These are phyloP conservation scores for Hippophae rhamnoides DNA, from an alignment of 306 rosid genomes.

Conservation along the genomic window DNA sequence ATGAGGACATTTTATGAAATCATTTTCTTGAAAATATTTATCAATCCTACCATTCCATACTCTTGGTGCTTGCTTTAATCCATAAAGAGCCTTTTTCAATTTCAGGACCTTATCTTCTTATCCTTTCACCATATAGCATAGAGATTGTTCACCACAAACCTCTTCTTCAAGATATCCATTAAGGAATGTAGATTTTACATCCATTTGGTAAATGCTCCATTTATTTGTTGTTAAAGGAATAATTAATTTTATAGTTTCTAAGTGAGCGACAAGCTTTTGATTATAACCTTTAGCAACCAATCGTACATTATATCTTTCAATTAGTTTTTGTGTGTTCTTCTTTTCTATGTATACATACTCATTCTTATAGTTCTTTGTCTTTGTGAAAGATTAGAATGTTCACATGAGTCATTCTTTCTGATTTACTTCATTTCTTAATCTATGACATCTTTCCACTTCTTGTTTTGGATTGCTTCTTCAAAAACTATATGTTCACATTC, in stretches of 20 bases:
- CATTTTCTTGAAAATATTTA: not conserved
- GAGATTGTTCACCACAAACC: not conserved
- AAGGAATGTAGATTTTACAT: not conserved
- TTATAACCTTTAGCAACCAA: not conserved
- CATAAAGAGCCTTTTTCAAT: not conserved
- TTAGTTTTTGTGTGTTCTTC: not conserved
- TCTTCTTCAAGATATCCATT: conserved; percentile 1
- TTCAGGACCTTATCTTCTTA: no score
- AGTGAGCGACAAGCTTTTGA: not conserved
- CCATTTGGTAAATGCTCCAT: no score
- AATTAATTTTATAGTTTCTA: not conserved
- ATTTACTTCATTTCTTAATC: not conserved
- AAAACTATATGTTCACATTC: not conserved
- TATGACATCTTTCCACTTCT: not conserved
- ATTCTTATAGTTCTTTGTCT: not conserved
- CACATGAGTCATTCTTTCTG: not conserved
- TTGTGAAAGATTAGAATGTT: not conserved
- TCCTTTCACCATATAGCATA: not conserved
- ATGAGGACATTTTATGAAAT: not conserved
- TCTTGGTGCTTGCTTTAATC: not conserved
- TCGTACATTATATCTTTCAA: not conserved
- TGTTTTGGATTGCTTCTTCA: not conserved
- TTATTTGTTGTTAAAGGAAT: no score
- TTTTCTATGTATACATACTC: not conserved
- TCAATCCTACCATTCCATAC: no score